These are phyloP conservation scores for Podila horticola DNA, from an alignment of 192 early-diverging fungal genomes.

Conservation along the genomic window DNA sequence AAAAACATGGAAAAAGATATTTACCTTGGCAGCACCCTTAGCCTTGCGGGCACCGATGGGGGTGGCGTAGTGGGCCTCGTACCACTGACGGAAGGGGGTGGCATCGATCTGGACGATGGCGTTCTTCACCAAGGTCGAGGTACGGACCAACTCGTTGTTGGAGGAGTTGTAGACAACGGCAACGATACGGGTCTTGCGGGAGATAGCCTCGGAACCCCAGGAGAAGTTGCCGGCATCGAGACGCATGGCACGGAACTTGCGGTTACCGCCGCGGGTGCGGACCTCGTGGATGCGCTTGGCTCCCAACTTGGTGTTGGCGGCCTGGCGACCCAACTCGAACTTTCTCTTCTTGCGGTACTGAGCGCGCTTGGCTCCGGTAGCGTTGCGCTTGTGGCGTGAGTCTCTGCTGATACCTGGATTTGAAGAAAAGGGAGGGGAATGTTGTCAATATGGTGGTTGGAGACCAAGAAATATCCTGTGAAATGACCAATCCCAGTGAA, in stretches of 20 bases:
- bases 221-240: conserved; percentile 97
- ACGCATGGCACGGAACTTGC: conserved; percentile 98
- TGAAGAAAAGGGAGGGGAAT: neutral
- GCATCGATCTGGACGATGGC: conserved; percentile 98
- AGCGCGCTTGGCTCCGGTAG: conserved; percentile 98
- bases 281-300: conserved; percentile 96
- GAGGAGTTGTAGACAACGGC: conserved; percentile 98
- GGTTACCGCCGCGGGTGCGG: conserved; percentile 98
- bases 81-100: conserved; percentile 99
- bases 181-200: conserved; percentile 97
- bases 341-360: conserved; percentile 99
- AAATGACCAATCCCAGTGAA: too few species aligned
- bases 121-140: conserved; percentile 99
- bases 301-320: conserved; percentile 96
- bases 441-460: neutral
- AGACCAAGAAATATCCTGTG: too few species aligned
- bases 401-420: conserved; percentile 97
- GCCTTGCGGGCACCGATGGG: conserved; percentile 87
- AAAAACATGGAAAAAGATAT: neutral
- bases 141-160: conserved; percentile 99
- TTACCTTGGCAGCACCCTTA: conserved; percentile 61
- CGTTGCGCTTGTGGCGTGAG: conserved; percentile 98
- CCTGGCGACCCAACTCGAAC: conserved; percentile 97
- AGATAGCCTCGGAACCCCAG: conserved; percentile 95
- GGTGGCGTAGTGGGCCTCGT: conserved; percentile 96